These are phyloP conservation scores for Trichoderma simmonsii DNA, from an alignment of 2,329 filamentous ascomycete species.

Conservation along the genomic window DNA sequence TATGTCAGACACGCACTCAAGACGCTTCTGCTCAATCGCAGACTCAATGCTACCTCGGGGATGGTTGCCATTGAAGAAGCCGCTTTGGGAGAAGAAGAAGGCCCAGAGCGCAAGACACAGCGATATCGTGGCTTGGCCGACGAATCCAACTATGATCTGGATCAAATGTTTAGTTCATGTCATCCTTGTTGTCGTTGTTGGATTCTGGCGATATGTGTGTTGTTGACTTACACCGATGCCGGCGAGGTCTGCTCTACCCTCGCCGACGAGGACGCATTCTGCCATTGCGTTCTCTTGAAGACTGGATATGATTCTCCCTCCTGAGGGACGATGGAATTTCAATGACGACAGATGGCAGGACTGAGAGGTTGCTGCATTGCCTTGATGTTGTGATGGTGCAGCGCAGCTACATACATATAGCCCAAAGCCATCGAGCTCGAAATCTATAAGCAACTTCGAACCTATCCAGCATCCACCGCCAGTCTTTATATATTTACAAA, in stretches of 20 bases:
- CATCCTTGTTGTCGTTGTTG: background rate
- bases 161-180: constrained; percentile 7
- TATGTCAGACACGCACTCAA: constrained; percentile 33
- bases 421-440: background rate
- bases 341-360: background rate
- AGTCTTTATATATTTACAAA: background rate
- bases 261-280: constrained; percentile 27
- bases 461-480: background rate
- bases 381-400: background rate
- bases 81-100: constrained; percentile 32
- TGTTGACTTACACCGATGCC: constrained; percentile 30
- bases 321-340: background rate
- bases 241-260: constrained; percentile 31
- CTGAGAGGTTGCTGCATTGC: background rate
- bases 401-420: background rate
- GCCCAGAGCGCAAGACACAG: constrained; percentile 31
- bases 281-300: background rate
- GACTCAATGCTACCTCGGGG: constrained; percentile 28
- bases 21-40: constrained; percentile 30
- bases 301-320: background rate
- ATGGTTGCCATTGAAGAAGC: constrained; percentile 27
- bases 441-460: background rate
- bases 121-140: constrained; percentile 26
- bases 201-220: background rate
- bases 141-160: constrained; percentile 32